phyloP scores from a whole-genome alignment of 2,329 filamentous ascomycete species.

The Botrytis elliptica region DNA sequence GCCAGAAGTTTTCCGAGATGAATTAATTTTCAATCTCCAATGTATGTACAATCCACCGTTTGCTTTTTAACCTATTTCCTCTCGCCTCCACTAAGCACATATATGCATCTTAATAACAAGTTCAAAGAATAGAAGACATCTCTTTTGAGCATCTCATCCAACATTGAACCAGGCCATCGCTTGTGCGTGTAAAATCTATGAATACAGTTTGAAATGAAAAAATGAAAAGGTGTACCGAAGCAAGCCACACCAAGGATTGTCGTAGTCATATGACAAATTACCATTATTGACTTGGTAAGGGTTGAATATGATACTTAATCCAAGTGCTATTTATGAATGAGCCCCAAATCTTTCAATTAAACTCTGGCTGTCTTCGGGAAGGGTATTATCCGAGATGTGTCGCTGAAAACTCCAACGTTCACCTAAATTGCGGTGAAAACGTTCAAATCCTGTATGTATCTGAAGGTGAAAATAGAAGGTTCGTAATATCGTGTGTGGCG shows the following conservation, averaged over 20 bases:
- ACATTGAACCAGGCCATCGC: neutral
- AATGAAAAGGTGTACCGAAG: neutral
- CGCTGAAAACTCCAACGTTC: conserved; percentile 22
- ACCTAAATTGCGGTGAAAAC: conserved; percentile 20
- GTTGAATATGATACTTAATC: neutral
- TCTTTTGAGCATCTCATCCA: conserved; percentile 18
- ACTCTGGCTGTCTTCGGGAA: neutral
- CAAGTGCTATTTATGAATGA: neutral
- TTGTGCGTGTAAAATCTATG: conserved; percentile 21
- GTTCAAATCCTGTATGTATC: conserved; percentile 21
- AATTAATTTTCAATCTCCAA: conserved; percentile 1
- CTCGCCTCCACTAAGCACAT: neutral
- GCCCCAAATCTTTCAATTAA: conserved; percentile 7
- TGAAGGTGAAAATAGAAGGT: conserved; percentile 6
- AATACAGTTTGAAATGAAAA: conserved; percentile 18
- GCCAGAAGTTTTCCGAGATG: conserved; percentile 1
- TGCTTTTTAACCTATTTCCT: neutral
- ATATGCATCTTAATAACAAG: conserved; percentile 6
- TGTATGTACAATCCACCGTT: conserved; percentile 13
- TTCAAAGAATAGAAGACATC: neutral
- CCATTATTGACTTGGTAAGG: neutral
- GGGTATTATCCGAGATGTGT: conserved; percentile 17
- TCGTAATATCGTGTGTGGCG: conserved; percentile 20
- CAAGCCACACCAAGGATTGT: neutral
- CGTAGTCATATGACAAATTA: neutral